Evolutionary conservation across 345 rosid species (phyloP), one percentile per base, ranked within the genome.

Genomic region (Gossypium sturtianum): DNA sequence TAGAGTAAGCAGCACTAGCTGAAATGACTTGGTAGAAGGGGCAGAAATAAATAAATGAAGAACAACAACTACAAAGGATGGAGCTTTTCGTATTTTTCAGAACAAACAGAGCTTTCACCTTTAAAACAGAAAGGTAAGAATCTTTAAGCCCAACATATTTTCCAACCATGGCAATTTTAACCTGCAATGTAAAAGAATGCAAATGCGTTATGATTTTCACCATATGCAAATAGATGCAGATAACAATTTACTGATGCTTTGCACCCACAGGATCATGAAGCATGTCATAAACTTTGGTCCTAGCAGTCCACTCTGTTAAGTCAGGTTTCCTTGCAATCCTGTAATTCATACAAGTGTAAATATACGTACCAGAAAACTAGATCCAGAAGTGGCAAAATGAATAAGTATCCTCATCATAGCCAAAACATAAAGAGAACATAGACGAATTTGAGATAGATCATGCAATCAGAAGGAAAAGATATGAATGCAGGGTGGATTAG

Each of bases 161-260:
- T 71, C 97, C 93, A 72, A 91, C 97, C 89, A 89, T 82, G 60
- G 92, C 97, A 77, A 91, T 89, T 79, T 81, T 86, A 63, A 91
- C 91, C 97, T 91, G 87, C 64, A 78, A 74, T 63, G 64, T 41
- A 75, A 52, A 72, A 29, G 57, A 70, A 29, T 52, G 43, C 75
- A 54, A 61, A 70, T 61, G 56, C 70, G 70, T 27, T 27, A 54
- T 48, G 62, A 76, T 27, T 69, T 56, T 70, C 22, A 19, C 23
- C 79, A 38, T 72, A 45, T 22, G 65, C 25, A 65, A 48, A 51
- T 10, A 72, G 9, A 9, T 0, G 63, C 44, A 51, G 19, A 71
- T 2, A 54, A 58, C 13, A 52, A 23, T 29, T 70, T 34, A 71
- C 13, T 58, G 71, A 69, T 29, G 43, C 71, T 51, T 71, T 44